These are phyloP conservation scores for Silene coronaria DNA, from an alignment of 179 eudicot genomes.

Conservation along the genomic window DNA sequence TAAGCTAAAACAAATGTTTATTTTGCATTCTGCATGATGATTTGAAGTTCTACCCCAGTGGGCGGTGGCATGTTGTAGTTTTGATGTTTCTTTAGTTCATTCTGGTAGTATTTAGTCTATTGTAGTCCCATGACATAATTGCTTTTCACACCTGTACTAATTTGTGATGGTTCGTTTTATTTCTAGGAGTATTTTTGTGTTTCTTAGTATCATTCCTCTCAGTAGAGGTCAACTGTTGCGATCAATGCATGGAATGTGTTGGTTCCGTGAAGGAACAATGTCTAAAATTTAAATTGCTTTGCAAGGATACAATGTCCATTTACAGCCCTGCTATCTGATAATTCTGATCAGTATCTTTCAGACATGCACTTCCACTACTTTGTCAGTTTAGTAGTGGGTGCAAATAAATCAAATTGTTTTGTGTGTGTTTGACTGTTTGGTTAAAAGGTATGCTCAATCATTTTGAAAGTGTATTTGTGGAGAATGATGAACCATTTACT, in stretches of 20 bases:
- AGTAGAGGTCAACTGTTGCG: too few relatives aligned
- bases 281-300: neutral
- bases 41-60: too few relatives aligned
- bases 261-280: neutral
- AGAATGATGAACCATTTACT: neutral
- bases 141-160: too few relatives aligned
- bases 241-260: neutral
- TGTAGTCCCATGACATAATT: too few relatives aligned
- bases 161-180: too few relatives aligned
- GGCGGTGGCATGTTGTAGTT: too few relatives aligned
- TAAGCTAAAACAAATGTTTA: too few relatives aligned
- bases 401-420: neutral
- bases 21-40: too few relatives aligned
- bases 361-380: neutral
- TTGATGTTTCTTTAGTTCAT: too few relatives aligned
- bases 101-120: too few relatives aligned
- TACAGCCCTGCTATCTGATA: neutral
- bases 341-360: neutral
- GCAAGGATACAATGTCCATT: neutral
- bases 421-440: neutral
- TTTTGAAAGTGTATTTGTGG: slow-evolving; percentile 2
- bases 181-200: too few relatives aligned
- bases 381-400: neutral
- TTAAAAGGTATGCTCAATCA: neutral
- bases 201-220: too few relatives aligned